Base-by-base conservation (phyloP, 441 rosid genomes). In the Populus trichocarpa region DNA sequence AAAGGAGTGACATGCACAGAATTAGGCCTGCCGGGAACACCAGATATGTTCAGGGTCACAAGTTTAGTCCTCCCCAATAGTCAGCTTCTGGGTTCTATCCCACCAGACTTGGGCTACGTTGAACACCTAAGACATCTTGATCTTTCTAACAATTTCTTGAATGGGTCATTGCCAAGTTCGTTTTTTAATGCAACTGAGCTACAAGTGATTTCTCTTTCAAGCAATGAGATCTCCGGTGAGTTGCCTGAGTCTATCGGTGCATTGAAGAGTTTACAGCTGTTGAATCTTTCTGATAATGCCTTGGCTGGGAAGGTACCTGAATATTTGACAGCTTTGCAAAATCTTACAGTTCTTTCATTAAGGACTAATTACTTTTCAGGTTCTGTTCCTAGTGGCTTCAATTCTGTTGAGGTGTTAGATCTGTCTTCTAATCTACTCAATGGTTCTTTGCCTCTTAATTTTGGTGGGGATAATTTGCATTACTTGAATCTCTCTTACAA, bases 221-320 rank as follows among this genome's bases (percentile, higher is more conserved):
- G 85, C 78, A 95, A 95, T 74, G 89, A 83, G 72, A 77, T 93
- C 71, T 88, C 97, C 5, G 97, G 99, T 65, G 85, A 81, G 80
- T 63, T 92, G 73, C 86, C 91, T 0, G 87, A 79, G 53, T 20
- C 73, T 33, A 50, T 92, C 9, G 84, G 87, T 30, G 81, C 78
- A 20, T 28, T 87, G 85, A 75, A 57, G 77, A 78, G 81, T 53
- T 89, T 93, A 71, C 86, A 82, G 88, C n/a, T 86, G 63, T 59
- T 96, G 84, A 91, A 96, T 83, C 92, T 96, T 73, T 91, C 97
- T 0, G 84, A 87, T 8, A 96, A 96, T 81, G 90, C 92, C 26
- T 83, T 96, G 73, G 85, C 88, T 2, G 97, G 99, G 11, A 86
- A 83, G 57, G 46, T 92, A 20, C 99, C 98, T n/a, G 69, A 71